Evolutionary conservation across 176 grass and related monocot species (phyloP).

Genomic region (Saccharum spontaneum): DNA sequence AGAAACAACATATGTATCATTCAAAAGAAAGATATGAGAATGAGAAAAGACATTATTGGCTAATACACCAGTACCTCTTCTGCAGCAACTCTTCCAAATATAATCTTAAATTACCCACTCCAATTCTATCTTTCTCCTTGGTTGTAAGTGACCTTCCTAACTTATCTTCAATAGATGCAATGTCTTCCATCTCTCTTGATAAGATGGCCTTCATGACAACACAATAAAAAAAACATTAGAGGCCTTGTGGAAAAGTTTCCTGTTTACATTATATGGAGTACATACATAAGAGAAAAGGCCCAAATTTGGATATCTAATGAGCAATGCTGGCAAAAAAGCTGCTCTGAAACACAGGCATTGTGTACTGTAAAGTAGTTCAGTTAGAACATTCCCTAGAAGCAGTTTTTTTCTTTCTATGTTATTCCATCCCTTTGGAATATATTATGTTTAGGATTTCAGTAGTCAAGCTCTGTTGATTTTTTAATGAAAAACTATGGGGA

Average conservation of each 20-base stretch:
- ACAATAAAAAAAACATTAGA: constrained; percentile 15
- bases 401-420: constrained; percentile 1
- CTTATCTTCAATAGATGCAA: constrained; percentile 77
- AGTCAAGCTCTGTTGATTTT: not conserved
- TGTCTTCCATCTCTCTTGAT: constrained; percentile 78
- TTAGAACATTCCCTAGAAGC: constrained; percentile 15
- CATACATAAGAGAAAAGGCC: not conserved
- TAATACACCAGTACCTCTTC: constrained; percentile 68
- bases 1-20: constrained; percentile 4
- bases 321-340: constrained; percentile 10
- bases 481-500: not conserved
- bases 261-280: not conserved
- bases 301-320: constrained; percentile 18
- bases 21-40: constrained; percentile 18
- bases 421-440: not conserved
- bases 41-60: not conserved
- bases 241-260: not conserved
- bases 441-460: not conserved
- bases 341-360: not conserved
- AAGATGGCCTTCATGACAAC: constrained; percentile 59
- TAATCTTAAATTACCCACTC: constrained; percentile 71
- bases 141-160: constrained; percentile 73
- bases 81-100: constrained; percentile 90
- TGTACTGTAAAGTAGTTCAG: constrained; percentile 18
- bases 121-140: constrained; percentile 76